These are phyloP conservation scores for Wickerhamomyces bisporus DNA, from an alignment of 805 yeast genomes.

Conservation along the genomic window DNA sequence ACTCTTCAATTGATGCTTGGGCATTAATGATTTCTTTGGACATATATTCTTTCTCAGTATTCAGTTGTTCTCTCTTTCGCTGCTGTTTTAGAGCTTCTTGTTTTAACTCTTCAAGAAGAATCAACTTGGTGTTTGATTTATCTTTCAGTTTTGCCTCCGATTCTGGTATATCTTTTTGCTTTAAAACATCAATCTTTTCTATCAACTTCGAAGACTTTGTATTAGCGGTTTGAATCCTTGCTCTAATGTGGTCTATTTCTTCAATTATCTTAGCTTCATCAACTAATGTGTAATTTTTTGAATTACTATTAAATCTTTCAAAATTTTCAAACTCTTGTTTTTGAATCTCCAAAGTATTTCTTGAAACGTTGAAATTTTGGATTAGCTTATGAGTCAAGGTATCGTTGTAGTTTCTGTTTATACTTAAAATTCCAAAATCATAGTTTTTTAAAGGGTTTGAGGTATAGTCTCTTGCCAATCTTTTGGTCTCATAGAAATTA, in stretches of 20 bases:
- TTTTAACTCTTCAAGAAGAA: constrained; percentile 37
- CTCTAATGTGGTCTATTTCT: constrained; percentile 39
- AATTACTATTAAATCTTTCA: constrained; percentile 34
- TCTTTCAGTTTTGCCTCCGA: constrained; percentile 26
- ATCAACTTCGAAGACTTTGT: constrained; percentile 26
- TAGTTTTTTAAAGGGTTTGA: constrained; percentile 61
- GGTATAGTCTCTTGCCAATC: constrained; percentile 62
- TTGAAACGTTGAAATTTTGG: constrained; percentile 46
- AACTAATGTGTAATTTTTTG: constrained; percentile 36
- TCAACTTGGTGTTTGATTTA: constrained; percentile 20
- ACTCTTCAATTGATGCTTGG: constrained; percentile 40
- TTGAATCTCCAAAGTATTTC: constrained; percentile 38
- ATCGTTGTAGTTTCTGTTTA: constrained; percentile 32
- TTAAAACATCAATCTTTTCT: constrained; percentile 16
- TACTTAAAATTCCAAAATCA: constrained; percentile 46
- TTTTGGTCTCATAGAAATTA: constrained; percentile 49
- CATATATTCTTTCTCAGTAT: constrained; percentile 63
- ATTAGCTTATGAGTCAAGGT: constrained; percentile 61
- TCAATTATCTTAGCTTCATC: constrained; percentile 41
- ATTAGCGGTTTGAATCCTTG: constrained; percentile 27
- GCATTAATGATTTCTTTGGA: constrained; percentile 53
- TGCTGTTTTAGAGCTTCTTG: constrained; percentile 39
- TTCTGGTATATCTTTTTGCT: constrained; percentile 16
- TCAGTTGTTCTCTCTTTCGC: constrained; percentile 40
- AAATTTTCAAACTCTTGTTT: constrained; percentile 43